Evolutionary conservation across 2,329 filamentous ascomycete species (phyloP).

Genomic region (Fusarium incarnatum): DNA sequence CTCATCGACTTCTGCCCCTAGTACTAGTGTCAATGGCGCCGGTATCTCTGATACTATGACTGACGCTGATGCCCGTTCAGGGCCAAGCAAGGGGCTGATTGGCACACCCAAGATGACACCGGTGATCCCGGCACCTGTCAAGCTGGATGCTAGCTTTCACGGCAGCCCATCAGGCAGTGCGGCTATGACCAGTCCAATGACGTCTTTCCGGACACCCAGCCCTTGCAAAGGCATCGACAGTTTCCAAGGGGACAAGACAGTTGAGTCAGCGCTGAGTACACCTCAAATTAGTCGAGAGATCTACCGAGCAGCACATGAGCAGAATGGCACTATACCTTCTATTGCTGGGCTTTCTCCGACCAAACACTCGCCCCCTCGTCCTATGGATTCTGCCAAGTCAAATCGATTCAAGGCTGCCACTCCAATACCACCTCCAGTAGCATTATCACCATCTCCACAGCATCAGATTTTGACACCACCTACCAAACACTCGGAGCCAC

Average conservation of each 20-base stretch:
- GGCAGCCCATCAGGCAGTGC: slow-evolving; percentile 18
- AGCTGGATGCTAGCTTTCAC: slow-evolving; percentile 35
- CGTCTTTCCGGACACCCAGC: slow-evolving; percentile 40
- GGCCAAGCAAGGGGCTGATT: slow-evolving; percentile 16
- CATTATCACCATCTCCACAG: slow-evolving; percentile 68
- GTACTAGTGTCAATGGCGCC: slow-evolving; percentile 28
- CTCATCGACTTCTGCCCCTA: slow-evolving; percentile 23
- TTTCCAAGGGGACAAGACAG: slow-evolving; percentile 39
- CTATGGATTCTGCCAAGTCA: slow-evolving; percentile 45
- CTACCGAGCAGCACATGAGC: slow-evolving; percentile 42
- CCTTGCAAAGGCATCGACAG: slow-evolving; percentile 43
- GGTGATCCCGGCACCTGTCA: slow-evolving; percentile 42
- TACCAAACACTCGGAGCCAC: slow-evolving; percentile 60
- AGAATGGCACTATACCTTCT: slow-evolving; percentile 55
- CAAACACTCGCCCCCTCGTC: slow-evolving; percentile 63
- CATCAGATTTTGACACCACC: slow-evolving; percentile 69
- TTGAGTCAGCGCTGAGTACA: slow-evolving; percentile 46
- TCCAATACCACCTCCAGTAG: slow-evolving; percentile 66
- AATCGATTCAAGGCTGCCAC: slow-evolving; percentile 52
- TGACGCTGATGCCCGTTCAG: slow-evolving; percentile 4
- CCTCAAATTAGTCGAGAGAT: slow-evolving; percentile 47
- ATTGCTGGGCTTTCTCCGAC: slow-evolving; percentile 63
- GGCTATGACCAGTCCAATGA: slow-evolving; percentile 32
- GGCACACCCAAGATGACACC: slow-evolving; percentile 27
- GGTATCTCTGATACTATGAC: slow-evolving; percentile 5